Percentiles rank a stretch among this genome's conserved stretches.
Evolutionary conservation across 495 filamentous ascomycete species (phyloP).

Genomic region (Podospora didyma): DNA sequence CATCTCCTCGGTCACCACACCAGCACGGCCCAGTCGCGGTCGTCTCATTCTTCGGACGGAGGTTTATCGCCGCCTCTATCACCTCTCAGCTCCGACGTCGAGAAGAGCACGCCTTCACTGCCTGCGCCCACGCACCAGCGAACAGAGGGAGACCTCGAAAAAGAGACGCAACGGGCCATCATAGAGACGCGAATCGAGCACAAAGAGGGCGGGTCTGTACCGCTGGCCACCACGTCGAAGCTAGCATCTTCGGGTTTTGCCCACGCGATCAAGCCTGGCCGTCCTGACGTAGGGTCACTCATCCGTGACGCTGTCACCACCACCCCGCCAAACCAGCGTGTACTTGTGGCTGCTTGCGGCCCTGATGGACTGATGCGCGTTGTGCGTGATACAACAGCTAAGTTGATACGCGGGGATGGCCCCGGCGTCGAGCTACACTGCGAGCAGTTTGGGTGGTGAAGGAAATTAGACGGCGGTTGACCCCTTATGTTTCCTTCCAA

Average conservation of each 20-base stretch:
- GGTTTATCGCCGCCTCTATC: slow-evolving; percentile 16
- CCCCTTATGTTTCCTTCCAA: not conserved
- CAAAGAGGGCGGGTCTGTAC: not conserved
- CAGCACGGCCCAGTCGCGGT: not conserved
- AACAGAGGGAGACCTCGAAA: slow-evolving; percentile 16
- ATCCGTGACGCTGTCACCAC: slow-evolving; percentile 39
- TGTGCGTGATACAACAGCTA: slow-evolving; percentile 48
- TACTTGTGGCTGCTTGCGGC: slow-evolving; percentile 51
- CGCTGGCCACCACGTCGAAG: slow-evolving; percentile 6
- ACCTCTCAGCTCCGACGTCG: slow-evolving; percentile 12
- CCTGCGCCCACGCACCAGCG: slow-evolving; percentile 4
- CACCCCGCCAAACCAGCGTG: slow-evolving; percentile 35
- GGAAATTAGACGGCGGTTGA: too few species aligned
- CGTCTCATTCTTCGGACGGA: slow-evolving; percentile 18
- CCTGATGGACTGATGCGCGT: slow-evolving; percentile 44
- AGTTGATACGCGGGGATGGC: slow-evolving; percentile 43
- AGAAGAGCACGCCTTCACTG: slow-evolving; percentile 17
- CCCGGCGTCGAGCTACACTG: slow-evolving; percentile 51
- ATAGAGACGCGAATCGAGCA: slow-evolving; percentile 22
- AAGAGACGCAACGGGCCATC: slow-evolving; percentile 11
- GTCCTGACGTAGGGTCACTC: slow-evolving; percentile 38
- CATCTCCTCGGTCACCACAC: slow-evolving; percentile 1
- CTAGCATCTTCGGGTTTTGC: slow-evolving; percentile 7
- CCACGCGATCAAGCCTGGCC: slow-evolving; percentile 29
- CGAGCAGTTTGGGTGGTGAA: slow-evolving; percentile 53